A percentile compares a stretch with the other conserved stretches of the same genome.
Evolutionary conservation across 805 yeast genomes (phyloP).

Genomic region (Metschnikowia matae): DNA sequence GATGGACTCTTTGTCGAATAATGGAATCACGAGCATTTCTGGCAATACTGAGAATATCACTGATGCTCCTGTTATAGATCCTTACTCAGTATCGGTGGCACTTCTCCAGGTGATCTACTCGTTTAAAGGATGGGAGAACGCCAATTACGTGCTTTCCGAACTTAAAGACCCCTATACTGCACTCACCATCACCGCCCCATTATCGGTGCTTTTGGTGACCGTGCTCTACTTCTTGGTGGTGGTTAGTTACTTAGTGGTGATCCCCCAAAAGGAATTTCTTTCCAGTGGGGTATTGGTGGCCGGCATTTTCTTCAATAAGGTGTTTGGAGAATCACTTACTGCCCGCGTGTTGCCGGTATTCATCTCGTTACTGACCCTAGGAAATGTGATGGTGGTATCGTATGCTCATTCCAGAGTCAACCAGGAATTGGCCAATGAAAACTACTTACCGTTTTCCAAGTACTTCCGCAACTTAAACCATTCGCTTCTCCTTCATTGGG

Average conservation of each 20-base stretch:
- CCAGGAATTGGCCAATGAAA: conserved; percentile 52
- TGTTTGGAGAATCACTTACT: conserved; percentile 54
- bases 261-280: conserved; percentile 43
- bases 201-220: conserved; percentile 51
- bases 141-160: conserved; percentile 59
- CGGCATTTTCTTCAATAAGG: conserved; percentile 53
- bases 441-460: conserved; percentile 47
- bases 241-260: conserved; percentile 53
- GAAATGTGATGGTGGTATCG: conserved; percentile 61
- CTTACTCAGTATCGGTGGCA: conserved; percentile 53
- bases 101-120: conserved; percentile 57
- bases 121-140: conserved; percentile 69
- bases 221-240: conserved; percentile 53
- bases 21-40: too few species aligned
- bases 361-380: conserved; percentile 59
- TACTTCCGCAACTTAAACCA: conserved; percentile 42
- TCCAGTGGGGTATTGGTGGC: conserved; percentile 62
- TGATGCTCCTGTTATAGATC: conserved; percentile 17
- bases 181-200: conserved; percentile 56
- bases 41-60: too few species aligned
- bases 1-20: background rate
- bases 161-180: conserved; percentile 54
- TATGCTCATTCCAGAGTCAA: conserved; percentile 59
- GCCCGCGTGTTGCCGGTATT: conserved; percentile 48
- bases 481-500: conserved; percentile 53